A percentile compares a stretch with the other conserved stretches of the same genome.
Evolutionary conservation across 768 basidiomycete species (phyloP).

Genomic region (Leccinum boreale): DNA sequence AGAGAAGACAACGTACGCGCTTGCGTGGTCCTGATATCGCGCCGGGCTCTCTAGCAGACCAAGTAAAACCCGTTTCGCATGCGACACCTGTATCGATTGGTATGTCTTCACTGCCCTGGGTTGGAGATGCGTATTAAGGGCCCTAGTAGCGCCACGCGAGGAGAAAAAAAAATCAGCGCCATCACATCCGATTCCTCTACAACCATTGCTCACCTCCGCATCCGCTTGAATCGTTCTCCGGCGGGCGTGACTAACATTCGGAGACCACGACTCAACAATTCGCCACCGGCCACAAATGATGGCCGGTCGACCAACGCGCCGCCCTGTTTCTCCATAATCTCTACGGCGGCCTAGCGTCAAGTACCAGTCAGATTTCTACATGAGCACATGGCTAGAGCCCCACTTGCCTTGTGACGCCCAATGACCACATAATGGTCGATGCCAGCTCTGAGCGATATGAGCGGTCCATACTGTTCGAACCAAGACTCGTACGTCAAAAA

Average conservation of each 20-base stretch:
- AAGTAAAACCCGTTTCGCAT: slow-evolving; percentile 16
- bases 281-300: slow-evolving; percentile 47
- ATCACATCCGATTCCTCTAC: too few species aligned
- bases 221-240: slow-evolving; percentile 52
- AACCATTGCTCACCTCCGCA: slow-evolving; percentile 42
- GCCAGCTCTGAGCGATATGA: slow-evolving; percentile 52
- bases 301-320: slow-evolving; percentile 17
- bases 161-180: not conserved
- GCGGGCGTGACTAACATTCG: slow-evolving; percentile 46
- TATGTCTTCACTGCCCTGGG: slow-evolving; percentile 45
- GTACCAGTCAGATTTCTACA: not conserved
- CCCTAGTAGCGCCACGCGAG: slow-evolving; percentile 33
- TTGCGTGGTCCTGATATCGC: slow-evolving; percentile 8
- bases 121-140: slow-evolving; percentile 52
- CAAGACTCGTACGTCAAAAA: slow-evolving; percentile 41
- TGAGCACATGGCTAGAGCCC: not conserved
- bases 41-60: slow-evolving; percentile 11
- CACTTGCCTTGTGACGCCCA: slow-evolving; percentile 17
- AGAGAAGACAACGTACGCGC: slow-evolving; percentile 39
- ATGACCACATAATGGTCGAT: slow-evolving; percentile 14
- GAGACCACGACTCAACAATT: slow-evolving; percentile 53
- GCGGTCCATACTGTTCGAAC: slow-evolving; percentile 54
- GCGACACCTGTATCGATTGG: slow-evolving; percentile 40
- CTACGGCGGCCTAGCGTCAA: slow-evolving; percentile 44
- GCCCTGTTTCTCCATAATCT: slow-evolving; percentile 61